These are phyloP conservation scores for Tolypocladium endophyticum DNA, from an alignment of 2,329 filamentous ascomycete genomes.

Conservation along the genomic window DNA sequence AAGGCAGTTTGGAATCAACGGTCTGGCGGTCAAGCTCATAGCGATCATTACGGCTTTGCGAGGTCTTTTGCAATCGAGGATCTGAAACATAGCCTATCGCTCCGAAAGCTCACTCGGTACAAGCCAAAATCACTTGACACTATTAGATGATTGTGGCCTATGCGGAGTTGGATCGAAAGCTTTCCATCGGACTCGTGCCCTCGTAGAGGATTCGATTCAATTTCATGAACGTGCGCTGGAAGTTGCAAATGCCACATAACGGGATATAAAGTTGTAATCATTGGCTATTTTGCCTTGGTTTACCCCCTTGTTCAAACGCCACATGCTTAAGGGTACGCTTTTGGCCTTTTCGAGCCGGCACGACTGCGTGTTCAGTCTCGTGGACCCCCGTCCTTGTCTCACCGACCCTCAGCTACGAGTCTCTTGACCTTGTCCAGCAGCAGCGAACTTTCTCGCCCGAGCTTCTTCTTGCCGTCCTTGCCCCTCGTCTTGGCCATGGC, in stretches of 20 bases:
- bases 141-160: neutral
- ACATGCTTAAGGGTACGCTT: neutral
- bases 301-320: neutral
- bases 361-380: too few species aligned
- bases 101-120: neutral
- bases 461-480: constrained; percentile 64
- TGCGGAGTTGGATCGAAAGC: neutral
- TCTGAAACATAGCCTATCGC: neutral
- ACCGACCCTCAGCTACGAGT: constrained; percentile 42
- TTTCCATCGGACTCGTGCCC: neutral
- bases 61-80: neutral
- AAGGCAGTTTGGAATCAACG: neutral
- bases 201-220: neutral
- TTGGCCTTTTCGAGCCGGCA: neutral
- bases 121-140: neutral
- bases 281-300: neutral
- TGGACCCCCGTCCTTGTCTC: neutral
- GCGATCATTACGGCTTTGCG: neutral
- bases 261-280: neutral
- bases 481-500: constrained; percentile 66
- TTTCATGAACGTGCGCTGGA: neutral
- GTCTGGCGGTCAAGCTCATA: neutral
- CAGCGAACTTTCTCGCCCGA: constrained; percentile 71
- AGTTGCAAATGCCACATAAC: neutral
- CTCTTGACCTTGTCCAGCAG: constrained; percentile 69